Evolutionary conservation across 768 basidiomycete genomes (phyloP).

Genomic region (Thelephora aurantiotincta): DNA sequence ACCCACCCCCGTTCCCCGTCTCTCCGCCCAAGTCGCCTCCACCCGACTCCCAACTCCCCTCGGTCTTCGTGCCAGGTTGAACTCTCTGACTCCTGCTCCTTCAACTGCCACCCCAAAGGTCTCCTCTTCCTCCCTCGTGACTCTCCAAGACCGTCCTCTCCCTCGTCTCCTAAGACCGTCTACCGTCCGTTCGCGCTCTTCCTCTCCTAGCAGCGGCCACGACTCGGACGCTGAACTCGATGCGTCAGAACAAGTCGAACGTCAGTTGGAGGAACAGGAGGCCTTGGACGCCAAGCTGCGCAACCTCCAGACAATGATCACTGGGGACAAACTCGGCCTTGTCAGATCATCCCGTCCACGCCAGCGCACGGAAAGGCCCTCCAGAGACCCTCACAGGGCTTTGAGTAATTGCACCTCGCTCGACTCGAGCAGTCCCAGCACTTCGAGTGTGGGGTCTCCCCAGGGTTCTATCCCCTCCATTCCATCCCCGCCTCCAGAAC

Average conservation of each 20-base stretch:
- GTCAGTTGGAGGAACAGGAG: slow-evolving; percentile 53
- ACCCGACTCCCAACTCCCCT: slow-evolving; percentile 39
- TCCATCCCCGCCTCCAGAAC: slow-evolving; percentile 52
- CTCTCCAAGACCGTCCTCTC: slow-evolving; percentile 37
- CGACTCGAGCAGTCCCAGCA: slow-evolving; percentile 43
- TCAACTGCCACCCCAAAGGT: slow-evolving; percentile 28
- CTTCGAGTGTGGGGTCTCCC: slow-evolving; percentile 62
- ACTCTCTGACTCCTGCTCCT: slow-evolving; percentile 32
- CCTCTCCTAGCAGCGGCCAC: slow-evolving; percentile 1
- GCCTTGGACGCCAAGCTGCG: slow-evolving; percentile 51
- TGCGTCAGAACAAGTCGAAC: slow-evolving; percentile 58
- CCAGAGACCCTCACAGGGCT: not conserved
- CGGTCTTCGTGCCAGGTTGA: slow-evolving; percentile 57
- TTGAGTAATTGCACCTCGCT: slow-evolving; percentile 20
- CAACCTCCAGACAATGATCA: slow-evolving; percentile 60
- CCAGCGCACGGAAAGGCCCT: slow-evolving; percentile 4
- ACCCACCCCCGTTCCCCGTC: slow-evolving; percentile 7
- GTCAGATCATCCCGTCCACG: slow-evolving; percentile 23
- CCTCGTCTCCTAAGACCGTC: slow-evolving; percentile 19
- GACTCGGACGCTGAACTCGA: slow-evolving; percentile 30
- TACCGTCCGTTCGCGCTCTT: slow-evolving; percentile 21
- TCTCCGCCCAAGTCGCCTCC: slow-evolving; percentile 20
- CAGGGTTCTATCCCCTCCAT: slow-evolving; percentile 74
- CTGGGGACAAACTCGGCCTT: slow-evolving; percentile 57
- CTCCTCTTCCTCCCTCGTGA: slow-evolving; percentile 59